Evolutionary conservation across 1,139 yeast species (phyloP).

Genomic region (Zygosaccharomyces sapae): DNA sequence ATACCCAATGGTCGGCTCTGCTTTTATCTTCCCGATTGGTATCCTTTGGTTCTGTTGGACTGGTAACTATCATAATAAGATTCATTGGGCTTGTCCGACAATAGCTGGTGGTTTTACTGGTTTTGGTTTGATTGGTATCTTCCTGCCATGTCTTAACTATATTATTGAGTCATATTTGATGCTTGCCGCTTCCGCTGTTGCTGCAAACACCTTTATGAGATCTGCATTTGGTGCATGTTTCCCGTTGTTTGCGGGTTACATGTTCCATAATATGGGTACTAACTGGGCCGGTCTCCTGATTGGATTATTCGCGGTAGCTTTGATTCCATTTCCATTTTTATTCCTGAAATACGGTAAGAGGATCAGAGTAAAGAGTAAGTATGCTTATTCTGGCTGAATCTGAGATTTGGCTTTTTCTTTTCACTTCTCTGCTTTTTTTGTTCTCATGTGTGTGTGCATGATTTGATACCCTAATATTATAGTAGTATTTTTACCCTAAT

Average conservation of each 20-base stretch:
- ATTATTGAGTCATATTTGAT: constrained; percentile 73
- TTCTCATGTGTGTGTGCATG: neutral
- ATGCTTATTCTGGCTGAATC: constrained; percentile 40
- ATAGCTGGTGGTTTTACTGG: constrained; percentile 70
- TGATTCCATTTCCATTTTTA: constrained; percentile 65
- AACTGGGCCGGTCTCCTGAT: constrained; percentile 82
- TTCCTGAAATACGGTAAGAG: constrained; percentile 55
- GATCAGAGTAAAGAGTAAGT: constrained; percentile 53
- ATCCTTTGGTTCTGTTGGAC: constrained; percentile 84
- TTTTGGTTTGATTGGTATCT: constrained; percentile 67
- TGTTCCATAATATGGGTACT: constrained; percentile 71
- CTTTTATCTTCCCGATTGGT: constrained; percentile 67
- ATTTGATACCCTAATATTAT: neutral
- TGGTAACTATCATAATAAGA: constrained; percentile 60
- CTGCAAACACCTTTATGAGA: constrained; percentile 77
- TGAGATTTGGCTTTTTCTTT: neutral
- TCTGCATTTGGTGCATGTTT: constrained; percentile 65
- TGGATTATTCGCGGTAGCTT: constrained; percentile 59
- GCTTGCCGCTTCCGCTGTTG: constrained; percentile 86
- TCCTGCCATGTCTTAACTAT: constrained; percentile 74
- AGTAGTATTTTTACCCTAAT: too few species aligned
- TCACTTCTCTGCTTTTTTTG: neutral
- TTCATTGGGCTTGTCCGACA: constrained; percentile 87
- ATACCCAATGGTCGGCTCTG: constrained; percentile 69
- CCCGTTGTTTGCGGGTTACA: constrained; percentile 71